Conservation (phyloP, 176 grass and related monocot genomes). For the Stipa capillata region DNA sequence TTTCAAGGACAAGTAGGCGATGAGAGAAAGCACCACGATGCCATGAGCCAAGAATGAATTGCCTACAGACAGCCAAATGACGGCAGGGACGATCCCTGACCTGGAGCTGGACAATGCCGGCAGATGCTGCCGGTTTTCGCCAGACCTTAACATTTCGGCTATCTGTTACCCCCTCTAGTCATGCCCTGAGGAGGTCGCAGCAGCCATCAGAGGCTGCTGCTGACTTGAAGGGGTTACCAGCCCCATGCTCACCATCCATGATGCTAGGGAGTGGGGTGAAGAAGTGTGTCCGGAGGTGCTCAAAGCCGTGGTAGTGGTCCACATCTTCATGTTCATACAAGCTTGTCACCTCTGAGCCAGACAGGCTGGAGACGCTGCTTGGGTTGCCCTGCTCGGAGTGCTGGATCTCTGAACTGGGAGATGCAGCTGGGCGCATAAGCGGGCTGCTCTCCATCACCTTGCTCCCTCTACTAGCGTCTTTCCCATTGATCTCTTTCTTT, state of each 20-base stretch:
- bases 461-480: neutral
- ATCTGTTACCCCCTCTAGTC: constrained; percentile 20
- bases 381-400: constrained; percentile 53
- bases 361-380: constrained; percentile 52
- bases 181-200: constrained; percentile 79
- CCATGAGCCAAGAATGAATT: constrained; percentile 98
- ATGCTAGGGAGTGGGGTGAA: constrained; percentile 57
- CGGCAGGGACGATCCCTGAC: constrained; percentile 21
- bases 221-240: constrained; percentile 50
- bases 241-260: constrained; percentile 43
- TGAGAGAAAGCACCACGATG: constrained; percentile 6
- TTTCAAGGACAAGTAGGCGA: constrained; percentile 13
- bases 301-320: constrained; percentile 33
- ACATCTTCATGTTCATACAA: constrained; percentile 42
- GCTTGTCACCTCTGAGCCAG: constrained; percentile 81
- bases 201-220: constrained; percentile 54
- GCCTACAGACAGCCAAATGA: constrained; percentile 48
- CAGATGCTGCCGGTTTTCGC: neutral
- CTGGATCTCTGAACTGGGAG: constrained; percentile 66
- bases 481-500: constrained; percentile 33
- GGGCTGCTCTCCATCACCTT: neutral
- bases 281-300: constrained; percentile 49
- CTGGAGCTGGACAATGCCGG: constrained; percentile 5
- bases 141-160: constrained; percentile 35
- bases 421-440: constrained; percentile 19